phyloP scores from a whole-genome alignment of 2,329 filamentous ascomycete genomes.

The Arthroderma uncinatum region DNA sequence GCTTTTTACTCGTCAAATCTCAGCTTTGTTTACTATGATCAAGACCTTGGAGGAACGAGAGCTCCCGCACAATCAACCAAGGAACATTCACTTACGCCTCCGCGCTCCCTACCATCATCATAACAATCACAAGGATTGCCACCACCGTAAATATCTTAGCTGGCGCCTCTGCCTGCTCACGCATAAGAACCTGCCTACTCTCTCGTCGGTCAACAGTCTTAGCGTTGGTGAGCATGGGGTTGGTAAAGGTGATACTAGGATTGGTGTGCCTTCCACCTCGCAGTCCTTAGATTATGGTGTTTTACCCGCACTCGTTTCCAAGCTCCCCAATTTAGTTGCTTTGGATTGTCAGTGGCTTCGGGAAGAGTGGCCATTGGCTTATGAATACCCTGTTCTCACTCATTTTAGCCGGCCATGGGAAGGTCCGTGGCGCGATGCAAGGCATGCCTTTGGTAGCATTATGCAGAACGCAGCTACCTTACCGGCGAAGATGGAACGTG shows the following conservation, averaged over 20 bases:
- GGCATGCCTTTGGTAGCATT: constrained; percentile 7
- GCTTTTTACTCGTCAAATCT: constrained; percentile 7
- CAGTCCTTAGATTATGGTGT: constrained; percentile 6
- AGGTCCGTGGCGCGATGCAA: constrained; percentile 8
- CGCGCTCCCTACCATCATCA: constrained; percentile 2
- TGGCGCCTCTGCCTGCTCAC: constrained; percentile 7
- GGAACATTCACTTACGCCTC: constrained; percentile 1
- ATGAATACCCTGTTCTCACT: not conserved
- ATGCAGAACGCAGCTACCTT: constrained; percentile 4
- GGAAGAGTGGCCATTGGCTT: constrained; percentile 5
- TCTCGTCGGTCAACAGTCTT: constrained; percentile 3
- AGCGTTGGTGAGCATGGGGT: not conserved
- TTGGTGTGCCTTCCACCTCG: not conserved
- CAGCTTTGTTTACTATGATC: constrained; percentile 7
- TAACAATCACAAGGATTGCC: not conserved
- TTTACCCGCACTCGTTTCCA: constrained; percentile 9
- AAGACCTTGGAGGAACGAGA: constrained; percentile 6
- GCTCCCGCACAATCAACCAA: constrained; percentile 6
- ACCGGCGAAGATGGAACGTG: constrained; percentile 4
- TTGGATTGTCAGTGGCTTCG: constrained; percentile 4
- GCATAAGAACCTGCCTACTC: constrained; percentile 1
- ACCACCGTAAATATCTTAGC: constrained; percentile 4
- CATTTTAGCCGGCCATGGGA: constrained; percentile 7
- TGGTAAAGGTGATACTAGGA: not conserved
- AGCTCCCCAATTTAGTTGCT: constrained; percentile 8